Base-by-base conservation (phyloP, 2,329 filamentous ascomycete genomes). In the Apiospora rasikravindrae region DNA sequence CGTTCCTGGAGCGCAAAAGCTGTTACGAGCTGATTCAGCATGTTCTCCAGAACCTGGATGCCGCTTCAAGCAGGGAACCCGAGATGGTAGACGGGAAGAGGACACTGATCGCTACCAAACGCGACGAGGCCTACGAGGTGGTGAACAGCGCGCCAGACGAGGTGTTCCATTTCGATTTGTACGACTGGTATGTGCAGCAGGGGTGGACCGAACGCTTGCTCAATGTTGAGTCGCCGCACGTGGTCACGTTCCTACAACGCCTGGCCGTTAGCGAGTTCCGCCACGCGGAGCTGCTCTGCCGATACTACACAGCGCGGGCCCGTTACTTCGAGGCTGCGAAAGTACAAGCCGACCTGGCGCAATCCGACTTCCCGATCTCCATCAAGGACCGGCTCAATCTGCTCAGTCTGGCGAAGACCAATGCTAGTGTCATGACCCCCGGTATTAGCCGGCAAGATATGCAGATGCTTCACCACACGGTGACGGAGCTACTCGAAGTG, bases 121-220 rank as follows among this genome's bases (percentile, higher is more conserved):
- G 93, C 75, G 89, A 90, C 69, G 96, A 99, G 83, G 96, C 96
- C 0, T 98, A 98, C 82, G 90, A 92, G 64, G 93, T 98, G 2
- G 95, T 99, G 77, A 94, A 97, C 79, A 89, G 89, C 72, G 97
- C 96, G 0, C 89, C 92, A 19, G 96, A 99, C 76, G 94, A 98
- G 78, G 93, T 98, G 5, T 99, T 99, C 85, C 93, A 98, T 81
- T 97, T 94, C 73, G 94, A 94, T 77, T 87, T 99, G n/a, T 99
- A 98, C 80, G 95, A 98, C 78, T 99, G 96, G 96, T 99, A 99
- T 82, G 91, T 98, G 76, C 84, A 88, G 70, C 92, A 95, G 80
- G 92, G 93, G 24, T 95, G 94, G 91, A 93, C 90, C 13, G 94
- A 98, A 74, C 92, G 95, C 19, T 88, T 99, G 40, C 89, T 99